These are phyloP conservation scores for Sporisorium scitamineum DNA, from an alignment of 1,284 basidiomycete genomes.

Conservation along the genomic window DNA sequence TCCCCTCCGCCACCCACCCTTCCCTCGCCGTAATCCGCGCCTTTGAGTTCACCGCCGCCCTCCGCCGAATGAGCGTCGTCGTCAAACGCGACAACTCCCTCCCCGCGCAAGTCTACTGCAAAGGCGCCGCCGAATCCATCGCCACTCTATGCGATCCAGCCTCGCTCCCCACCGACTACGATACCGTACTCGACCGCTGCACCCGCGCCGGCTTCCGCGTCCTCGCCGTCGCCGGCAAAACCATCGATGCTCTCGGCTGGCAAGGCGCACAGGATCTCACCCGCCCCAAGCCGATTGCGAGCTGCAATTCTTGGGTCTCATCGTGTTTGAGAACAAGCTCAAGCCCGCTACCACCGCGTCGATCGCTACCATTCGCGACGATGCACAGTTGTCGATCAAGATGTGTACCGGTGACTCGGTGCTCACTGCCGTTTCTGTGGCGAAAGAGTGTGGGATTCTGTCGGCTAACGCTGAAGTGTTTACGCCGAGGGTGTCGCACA, in stretches of 20 bases:
- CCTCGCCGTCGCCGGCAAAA: constrained; percentile 46
- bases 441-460: constrained; percentile 44
- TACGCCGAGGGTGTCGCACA: constrained; percentile 20
- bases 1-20: background rate
- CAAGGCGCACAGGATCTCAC: constrained; percentile 11
- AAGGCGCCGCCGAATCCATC: constrained; percentile 50
- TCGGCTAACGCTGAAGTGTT: constrained; percentile 25
- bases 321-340: constrained; percentile 53
- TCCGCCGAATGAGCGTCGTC: constrained; percentile 53
- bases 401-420: constrained; percentile 58
- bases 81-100: constrained; percentile 17
- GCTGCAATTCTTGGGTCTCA: constrained; percentile 42
- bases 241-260: constrained; percentile 24
- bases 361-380: constrained; percentile 36
- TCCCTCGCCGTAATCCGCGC: constrained; percentile 30
- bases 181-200: constrained; percentile 26
- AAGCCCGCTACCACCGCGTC: constrained; percentile 26
- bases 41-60: constrained; percentile 38
- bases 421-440: constrained; percentile 53
- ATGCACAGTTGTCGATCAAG: constrained; percentile 48
- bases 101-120: constrained; percentile 26
- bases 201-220: constrained; percentile 46
- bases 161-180: constrained; percentile 39
- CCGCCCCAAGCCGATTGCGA: constrained; percentile 29
- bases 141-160: constrained; percentile 10